A percentile compares a stretch with the other conserved stretches of the same genome.
Evolutionary conservation across 305 asterid species (phyloP).

Genomic region (Coffea humblotiana): DNA sequence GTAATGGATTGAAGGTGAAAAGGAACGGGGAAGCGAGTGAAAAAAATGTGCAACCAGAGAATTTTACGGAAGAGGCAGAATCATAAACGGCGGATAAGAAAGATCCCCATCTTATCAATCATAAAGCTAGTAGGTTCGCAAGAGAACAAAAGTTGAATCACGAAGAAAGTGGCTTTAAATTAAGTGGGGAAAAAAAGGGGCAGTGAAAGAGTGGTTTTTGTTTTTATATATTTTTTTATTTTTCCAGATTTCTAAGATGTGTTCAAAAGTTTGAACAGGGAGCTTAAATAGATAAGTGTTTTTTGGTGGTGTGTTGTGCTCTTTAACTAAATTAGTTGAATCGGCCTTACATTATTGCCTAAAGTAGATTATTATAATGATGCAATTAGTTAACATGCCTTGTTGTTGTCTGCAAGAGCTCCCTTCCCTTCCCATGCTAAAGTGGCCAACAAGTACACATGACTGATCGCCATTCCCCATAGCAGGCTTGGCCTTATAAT

Average conservation of each 20-base stretch:
- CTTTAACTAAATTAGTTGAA: conserved; percentile 8
- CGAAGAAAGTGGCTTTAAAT: conserved; percentile 12
- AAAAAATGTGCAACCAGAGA: background rate
- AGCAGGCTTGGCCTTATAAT: conserved; percentile 16
- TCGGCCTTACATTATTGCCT: conserved; percentile 18
- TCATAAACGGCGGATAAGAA: conserved; percentile 14
- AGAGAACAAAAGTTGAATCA: conserved; percentile 20
- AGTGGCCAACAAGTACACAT: conserved; percentile 30
- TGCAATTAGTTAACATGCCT: conserved; percentile 18
- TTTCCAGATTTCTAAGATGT: background rate
- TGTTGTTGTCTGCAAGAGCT: conserved; percentile 10
- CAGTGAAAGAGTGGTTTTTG: background rate
- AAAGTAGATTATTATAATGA: conserved; percentile 16
- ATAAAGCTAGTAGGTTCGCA: conserved; percentile 10
- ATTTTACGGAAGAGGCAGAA: background rate
- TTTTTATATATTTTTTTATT: background rate
- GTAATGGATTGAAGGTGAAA: background rate
- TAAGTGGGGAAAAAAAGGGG: conserved; percentile 2
- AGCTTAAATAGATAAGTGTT: conserved; percentile 6
- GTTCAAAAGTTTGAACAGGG: conserved; percentile 9
- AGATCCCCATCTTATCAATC: conserved; percentile 22
- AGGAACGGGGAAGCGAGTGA: background rate
- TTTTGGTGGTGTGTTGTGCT: background rate
- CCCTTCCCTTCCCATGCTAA: conserved; percentile 1
- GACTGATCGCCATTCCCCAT: conserved; percentile 17